Base-by-base conservation (phyloP, 2,329 filamentous ascomycete species). In the Colletotrichum sidae region DNA sequence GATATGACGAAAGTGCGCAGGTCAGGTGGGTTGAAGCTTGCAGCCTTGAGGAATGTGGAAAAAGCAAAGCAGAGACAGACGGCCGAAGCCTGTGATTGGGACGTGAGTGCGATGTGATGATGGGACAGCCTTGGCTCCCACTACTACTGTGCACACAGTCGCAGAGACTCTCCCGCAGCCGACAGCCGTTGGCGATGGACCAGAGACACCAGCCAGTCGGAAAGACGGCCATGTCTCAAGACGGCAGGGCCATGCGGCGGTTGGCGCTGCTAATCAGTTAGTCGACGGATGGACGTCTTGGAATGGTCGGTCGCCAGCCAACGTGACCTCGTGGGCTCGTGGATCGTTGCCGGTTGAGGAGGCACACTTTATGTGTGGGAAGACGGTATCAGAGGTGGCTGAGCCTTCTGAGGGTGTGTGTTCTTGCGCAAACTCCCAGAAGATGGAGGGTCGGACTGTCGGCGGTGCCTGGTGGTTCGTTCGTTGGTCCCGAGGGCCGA, bases 311-410 rank as follows among this genome's bases (percentile, higher is more conserved):
- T 45, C 38, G 39, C 34, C 45, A 51, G 56, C 41, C 50, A 62
- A 34, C 58, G 62, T 65, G 62, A 65, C 62, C 58, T 61, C 58
- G 47, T 61, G 37, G 37, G 12, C 52, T 56, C 58, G 62, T 44
- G 47, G 62, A 65, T 62, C 62, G 39, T 47, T 62, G 42, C 62
- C 47, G 37, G 7, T 62, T 65, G n/a, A 34, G 62, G 41, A 17
- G 46, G 41, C 51, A 46, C 38, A 34, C 34, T 45, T 35, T 35
- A 38, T 33, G 44, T 25, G 35, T 41, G 12, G 55, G 50, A 49
- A 38, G 55, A 49, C 17, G 13, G 15, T 41, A 33, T 62, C 35
- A 51, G 46, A 45, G 50, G 57, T 61, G 62, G 62, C 57, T 47
- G 62, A 46, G 53, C 42, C 13, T 55, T 38, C 13, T 55, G 53